Conservation (phyloP, 208 protist genomes). For the Leishmania lainsoni region DNA sequence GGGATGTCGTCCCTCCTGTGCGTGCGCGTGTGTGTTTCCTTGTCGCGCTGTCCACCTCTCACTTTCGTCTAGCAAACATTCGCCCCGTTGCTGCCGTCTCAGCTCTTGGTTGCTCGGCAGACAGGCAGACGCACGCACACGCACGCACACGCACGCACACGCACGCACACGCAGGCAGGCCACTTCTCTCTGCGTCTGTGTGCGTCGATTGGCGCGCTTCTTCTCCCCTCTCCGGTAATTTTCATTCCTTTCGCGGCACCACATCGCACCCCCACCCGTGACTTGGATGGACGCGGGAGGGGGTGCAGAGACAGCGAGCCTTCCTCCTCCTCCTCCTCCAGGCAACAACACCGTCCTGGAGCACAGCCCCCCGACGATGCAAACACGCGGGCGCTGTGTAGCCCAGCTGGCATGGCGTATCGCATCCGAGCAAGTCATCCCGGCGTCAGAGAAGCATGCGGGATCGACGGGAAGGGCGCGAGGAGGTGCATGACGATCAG, state of each 20-base stretch:
- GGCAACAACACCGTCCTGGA: not conserved
- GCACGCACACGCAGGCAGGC: no score
- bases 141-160: no score
- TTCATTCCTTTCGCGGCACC: not conserved
- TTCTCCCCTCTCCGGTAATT: not conserved
- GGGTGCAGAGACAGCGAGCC: not conserved
- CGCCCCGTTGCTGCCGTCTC: no score
- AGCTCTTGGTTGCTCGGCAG: no score
- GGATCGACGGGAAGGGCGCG: not conserved
- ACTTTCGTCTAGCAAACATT: no score
- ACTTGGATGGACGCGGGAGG: not conserved
- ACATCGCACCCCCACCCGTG: not conserved
- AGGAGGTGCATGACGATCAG: not conserved
- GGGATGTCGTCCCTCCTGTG: not conserved
- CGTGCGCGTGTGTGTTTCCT: no score
- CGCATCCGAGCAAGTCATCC: not conserved
- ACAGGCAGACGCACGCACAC: no score
- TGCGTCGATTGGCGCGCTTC: no score
- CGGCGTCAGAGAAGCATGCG: not conserved
- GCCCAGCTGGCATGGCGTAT: not conserved
- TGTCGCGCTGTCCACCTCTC: no score
- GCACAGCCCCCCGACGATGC: not conserved
- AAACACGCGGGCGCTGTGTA: not conserved
- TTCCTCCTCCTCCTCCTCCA: not conserved
- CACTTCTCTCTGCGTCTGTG: not conserved